These are phyloP conservation scores for Pichia sp. DNA, from an alignment of 1,139 yeast genomes.

Conservation along the genomic window DNA sequence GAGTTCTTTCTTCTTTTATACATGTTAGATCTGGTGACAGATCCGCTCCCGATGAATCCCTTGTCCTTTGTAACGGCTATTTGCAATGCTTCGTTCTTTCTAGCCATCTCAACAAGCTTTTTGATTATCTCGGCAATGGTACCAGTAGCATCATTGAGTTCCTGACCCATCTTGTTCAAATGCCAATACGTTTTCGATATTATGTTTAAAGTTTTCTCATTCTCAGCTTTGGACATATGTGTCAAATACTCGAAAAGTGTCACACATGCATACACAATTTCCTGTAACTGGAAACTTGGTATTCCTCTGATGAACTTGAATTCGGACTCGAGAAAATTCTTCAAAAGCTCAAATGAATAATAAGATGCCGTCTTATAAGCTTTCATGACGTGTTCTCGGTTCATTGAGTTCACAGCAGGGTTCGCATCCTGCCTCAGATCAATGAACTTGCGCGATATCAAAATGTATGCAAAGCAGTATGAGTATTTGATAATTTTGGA, in stretches of 20 bases:
- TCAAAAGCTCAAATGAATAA: conserved; percentile 35
- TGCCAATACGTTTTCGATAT: conserved; percentile 50
- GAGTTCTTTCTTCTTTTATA: conserved; percentile 7
- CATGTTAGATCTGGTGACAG: conserved; percentile 6
- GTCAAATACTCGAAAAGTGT: conserved; percentile 40
- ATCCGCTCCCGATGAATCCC: conserved; percentile 21
- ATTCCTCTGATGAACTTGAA: conserved; percentile 41
- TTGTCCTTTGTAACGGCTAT: conserved; percentile 7
- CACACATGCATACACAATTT: conserved; percentile 44
- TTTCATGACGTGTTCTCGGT: not conserved
- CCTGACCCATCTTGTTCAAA: conserved; percentile 45
- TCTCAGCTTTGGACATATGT: conserved; percentile 30
- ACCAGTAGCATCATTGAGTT: conserved; percentile 46
- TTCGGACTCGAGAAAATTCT: conserved; percentile 36
- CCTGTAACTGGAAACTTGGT: conserved; percentile 41
- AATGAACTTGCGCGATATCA: conserved; percentile 34
- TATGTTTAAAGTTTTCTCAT: conserved; percentile 33
- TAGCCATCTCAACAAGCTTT: conserved; percentile 38
- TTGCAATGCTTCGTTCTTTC: conserved; percentile 17
- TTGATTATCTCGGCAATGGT: conserved; percentile 47
- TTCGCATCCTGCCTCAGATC: conserved; percentile 7
- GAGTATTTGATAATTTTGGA: conserved; percentile 39
- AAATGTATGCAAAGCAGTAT: conserved; percentile 36
- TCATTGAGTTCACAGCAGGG: too few species aligned
- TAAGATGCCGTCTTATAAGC: conserved; percentile 33